Percentiles rank a stretch among this genome's conserved stretches.
Conservation (phyloP, 495 filamentous ascomycete genomes). For the Xylaria telfairii region DNA sequence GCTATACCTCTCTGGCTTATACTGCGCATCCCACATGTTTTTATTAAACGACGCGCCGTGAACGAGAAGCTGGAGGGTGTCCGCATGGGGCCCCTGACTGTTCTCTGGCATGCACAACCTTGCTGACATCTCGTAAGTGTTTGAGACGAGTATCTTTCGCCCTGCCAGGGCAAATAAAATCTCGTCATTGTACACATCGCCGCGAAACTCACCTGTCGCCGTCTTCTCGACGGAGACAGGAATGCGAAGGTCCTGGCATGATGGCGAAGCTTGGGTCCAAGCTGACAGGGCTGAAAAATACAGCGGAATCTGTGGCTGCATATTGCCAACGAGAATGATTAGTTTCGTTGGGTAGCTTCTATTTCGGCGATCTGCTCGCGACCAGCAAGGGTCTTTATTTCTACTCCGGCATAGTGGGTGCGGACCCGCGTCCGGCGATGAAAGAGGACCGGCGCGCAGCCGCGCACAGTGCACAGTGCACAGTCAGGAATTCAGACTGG, state of each 20-base stretch:
- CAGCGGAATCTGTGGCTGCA: conserved; percentile 7
- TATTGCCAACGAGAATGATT: neutral
- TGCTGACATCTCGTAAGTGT: conserved; percentile 22
- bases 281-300: neutral
- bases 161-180: conserved; percentile 19
- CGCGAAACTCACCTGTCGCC: conserved; percentile 18
- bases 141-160: conserved; percentile 23
- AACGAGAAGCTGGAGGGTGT: conserved; percentile 33
- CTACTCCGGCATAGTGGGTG: neutral
- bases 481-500: neutral
- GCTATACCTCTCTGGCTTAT: conserved; percentile 33
- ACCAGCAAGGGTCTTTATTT: neutral
- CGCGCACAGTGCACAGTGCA: neutral
- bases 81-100: conserved; percentile 14
- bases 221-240: conserved; percentile 18
- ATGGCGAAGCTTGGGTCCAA: neutral
- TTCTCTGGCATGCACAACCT: conserved; percentile 24
- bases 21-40: conserved; percentile 29
- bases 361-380: neutral
- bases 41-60: conserved; percentile 31
- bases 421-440: neutral
- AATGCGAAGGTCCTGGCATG: conserved; percentile 14
- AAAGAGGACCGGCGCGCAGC: neutral
- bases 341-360: too few relatives aligned
- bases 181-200: conserved; percentile 15